phyloP scores from a whole-genome alignment of 2,329 filamentous ascomycete genomes.

The Clarireedia monteithiana region DNA sequence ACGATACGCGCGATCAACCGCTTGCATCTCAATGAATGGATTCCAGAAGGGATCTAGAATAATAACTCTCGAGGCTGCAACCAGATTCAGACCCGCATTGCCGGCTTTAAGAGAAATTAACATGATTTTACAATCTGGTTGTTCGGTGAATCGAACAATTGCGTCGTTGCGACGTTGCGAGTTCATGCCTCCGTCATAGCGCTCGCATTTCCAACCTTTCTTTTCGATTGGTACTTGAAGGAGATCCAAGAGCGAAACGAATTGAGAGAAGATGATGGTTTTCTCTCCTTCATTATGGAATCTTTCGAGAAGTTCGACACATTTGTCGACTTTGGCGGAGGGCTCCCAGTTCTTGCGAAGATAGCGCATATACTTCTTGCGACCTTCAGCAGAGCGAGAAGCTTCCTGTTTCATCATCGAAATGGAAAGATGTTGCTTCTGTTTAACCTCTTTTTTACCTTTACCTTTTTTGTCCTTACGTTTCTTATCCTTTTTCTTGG shows the following conservation, averaged over 20 bases:
- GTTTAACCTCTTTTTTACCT: conserved; percentile 24
- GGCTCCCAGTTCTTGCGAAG: conserved; percentile 65
- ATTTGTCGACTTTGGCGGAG: conserved; percentile 68
- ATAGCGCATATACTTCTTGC: conserved; percentile 63
- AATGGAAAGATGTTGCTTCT: conserved; percentile 38
- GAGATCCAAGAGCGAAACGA: conserved; percentile 70
- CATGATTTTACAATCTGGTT: conserved; percentile 56
- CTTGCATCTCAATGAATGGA: conserved; percentile 86
- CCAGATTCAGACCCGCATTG: conserved; percentile 80
- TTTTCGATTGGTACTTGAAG: conserved; percentile 63
- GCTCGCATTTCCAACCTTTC: conserved; percentile 43
- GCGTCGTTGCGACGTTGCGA: conserved; percentile 57
- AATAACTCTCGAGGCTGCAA: conserved; percentile 75
- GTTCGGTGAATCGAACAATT: conserved; percentile 56
- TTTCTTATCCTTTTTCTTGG: conserved; percentile 27
- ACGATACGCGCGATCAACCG: conserved; percentile 80
- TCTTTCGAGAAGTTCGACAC: conserved; percentile 52
- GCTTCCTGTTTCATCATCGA: conserved; percentile 62
- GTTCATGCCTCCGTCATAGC: conserved; percentile 73
- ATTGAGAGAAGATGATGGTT: conserved; percentile 76
- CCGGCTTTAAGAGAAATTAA: conserved; percentile 73
- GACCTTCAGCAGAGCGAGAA: conserved; percentile 54
- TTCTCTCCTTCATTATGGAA: conserved; percentile 51
- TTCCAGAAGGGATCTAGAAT: conserved; percentile 95
- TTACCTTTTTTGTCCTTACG: conserved; percentile 33